Percentiles rank a stretch among this genome's conserved stretches.
phyloP scores from a whole-genome alignment of 306 rosid genomes.

The Luffa acutangula region DNA sequence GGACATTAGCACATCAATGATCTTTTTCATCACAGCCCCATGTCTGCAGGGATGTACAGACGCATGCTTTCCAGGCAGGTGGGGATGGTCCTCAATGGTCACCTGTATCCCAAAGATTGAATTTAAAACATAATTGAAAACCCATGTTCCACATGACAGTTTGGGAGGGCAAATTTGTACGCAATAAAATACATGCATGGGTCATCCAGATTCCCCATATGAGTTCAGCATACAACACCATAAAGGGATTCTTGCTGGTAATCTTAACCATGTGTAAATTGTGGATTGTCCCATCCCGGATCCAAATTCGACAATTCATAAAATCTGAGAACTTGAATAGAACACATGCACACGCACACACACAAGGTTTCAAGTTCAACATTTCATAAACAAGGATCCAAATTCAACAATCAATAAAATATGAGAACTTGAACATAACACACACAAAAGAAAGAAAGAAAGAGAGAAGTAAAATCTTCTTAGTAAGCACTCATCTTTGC shows the following conservation, averaged over 20 bases:
- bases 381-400: no score
- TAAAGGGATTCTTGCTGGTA: background rate
- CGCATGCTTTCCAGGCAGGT: conserved; percentile 91
- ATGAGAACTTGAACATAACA: background rate
- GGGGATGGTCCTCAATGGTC: conserved; percentile 94
- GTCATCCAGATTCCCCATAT: background rate
- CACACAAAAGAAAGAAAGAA: background rate
- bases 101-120: conserved; percentile 34
- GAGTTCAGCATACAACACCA: background rate
- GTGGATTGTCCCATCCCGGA: background rate
- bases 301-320: background rate
- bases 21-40: conserved; percentile 97
- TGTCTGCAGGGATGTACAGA: conserved; percentile 95
- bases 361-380: no score
- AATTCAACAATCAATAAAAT: background rate
- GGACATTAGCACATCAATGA: conserved; percentile 86
- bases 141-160: background rate
- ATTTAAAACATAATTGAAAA: background rate
- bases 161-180: background rate
- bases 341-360: no score
- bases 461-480: background rate
- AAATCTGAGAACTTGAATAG: background rate
- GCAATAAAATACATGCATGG: background rate
- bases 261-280: background rate
- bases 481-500: background rate